Base-by-base conservation (phyloP, 1,284 basidiomycete genomes). In the Earliella scabrosa region DNA sequence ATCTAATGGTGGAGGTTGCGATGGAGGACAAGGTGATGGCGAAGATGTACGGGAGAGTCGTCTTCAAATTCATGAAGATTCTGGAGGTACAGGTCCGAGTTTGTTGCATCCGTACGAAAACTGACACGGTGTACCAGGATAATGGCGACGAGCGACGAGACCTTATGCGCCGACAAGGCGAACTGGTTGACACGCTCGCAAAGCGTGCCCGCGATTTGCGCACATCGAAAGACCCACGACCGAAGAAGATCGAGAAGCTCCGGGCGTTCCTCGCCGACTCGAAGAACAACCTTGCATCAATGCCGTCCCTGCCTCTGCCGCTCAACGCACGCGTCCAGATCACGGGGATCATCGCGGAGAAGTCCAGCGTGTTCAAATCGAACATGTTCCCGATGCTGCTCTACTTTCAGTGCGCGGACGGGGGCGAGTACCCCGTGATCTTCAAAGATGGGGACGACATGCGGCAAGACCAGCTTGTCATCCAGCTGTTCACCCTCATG, bases 371-470 rank as follows among this genome's bases (percentile, higher is more conserved):
- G 27, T 99, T 99, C 83, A 99, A 99, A 73, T 98, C 95, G 39
- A 98, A 97, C 67, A 87, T 98, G 50, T 93, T 90, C 62, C 97
- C 97, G 0, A 81, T 99, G 45, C 80, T 97, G 18, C 79, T 99
- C 11, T 94, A 92, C 74, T 97, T 98, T 71, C 88, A 93, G 68
- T 90, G 90, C 59, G 75, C 85, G 38, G 82, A 89, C 60, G 83
- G 88, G 6, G 79, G 81, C 32, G 90, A 95, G 68, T 99, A 93
- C 71, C 92, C 95, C 0, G 83, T 98, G 46, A 99, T 99, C 61
- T 98, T 98, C 82, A 99, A 99, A 74, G 96, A 98, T 64, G 97
- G 97, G 6, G 97, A 99, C 70, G 97, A 99, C 70, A 87, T 99
- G 79, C 88, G 97, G 20, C 97, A 99, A 72, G 97, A 98, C 70